Base-by-base conservation (phyloP, 805 yeast species). In the Kazachstania viticola region DNA sequence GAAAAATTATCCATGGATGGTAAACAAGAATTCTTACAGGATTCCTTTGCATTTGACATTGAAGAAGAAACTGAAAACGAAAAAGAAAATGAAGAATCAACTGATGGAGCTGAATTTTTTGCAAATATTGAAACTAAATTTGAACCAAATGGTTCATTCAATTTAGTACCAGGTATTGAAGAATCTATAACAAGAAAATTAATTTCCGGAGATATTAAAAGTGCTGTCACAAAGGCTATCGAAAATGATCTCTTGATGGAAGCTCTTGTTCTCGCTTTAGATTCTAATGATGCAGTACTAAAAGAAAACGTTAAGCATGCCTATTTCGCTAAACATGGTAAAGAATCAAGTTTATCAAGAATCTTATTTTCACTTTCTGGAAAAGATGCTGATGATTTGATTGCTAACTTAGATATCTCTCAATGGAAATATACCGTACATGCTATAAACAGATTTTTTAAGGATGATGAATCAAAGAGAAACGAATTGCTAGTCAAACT, bases 381-480 rank as follows among this genome's bases (percentile, higher is more conserved):
- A 19, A 61, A 62, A 22, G 61, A 72, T 41, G 61, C 69, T 64
- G 32, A 58, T 19, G 97, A 88, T 52, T 53, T 91, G 39, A 91
- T 85, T 19, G 66, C 69, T 28, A 77, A 87, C 49, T 79, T 81
- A 19, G 79, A 81, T 48, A 74, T 87, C 25, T 46, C 65, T 4
- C 75, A 81, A 42, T 91, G 98, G 98, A 79, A 73, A 45, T 77
- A 75, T 27, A 74, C 81, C 43, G 82, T 85, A n/a, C 63, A 70
- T 27, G 69, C 84, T 12, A 69, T 87, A 34, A 54, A 73, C 32
- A 69, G 82, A 3, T 42, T 43, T 16, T 79, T 69, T 46, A 53
- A 69, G 27, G 41, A 59, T 14, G 69, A 68, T 40, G 58, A 58
- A 4, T 58, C 58, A 3, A 65, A 65, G 25, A 79, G 71, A 55